phyloP scores from a whole-genome alignment of 371 early-diverging fungal species.

The Massospora cicadina region DNA sequence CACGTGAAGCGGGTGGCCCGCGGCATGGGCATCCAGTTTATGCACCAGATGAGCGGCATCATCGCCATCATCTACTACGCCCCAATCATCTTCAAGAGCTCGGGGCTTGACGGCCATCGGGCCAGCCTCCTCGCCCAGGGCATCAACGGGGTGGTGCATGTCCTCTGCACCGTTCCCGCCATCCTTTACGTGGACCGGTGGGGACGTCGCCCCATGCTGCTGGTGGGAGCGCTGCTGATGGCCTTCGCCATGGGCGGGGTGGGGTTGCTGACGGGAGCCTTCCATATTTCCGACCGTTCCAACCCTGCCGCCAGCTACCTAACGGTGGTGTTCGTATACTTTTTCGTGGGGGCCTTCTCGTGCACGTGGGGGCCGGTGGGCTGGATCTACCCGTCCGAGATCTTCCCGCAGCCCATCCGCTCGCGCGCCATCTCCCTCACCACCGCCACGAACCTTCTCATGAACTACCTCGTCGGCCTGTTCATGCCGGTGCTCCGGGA shows the following conservation, averaged over 20 bases:
- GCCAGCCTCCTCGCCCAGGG: conserved; percentile 43
- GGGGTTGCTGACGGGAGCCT: conserved; percentile 12
- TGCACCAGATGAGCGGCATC: conserved; percentile 58
- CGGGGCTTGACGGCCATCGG: conserved; percentile 30
- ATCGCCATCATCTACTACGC: conserved; percentile 60
- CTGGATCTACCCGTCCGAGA: conserved; percentile 87
- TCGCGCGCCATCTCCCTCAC: conserved; percentile 71
- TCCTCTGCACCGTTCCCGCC: conserved; percentile 49
- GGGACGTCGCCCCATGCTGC: conserved; percentile 38
- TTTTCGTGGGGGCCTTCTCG: conserved; percentile 58
- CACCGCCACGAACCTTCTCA: conserved; percentile 79
- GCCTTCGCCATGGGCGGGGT: conserved; percentile 26
- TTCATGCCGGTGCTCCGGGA: conserved; percentile 41
- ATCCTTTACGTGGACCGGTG: conserved; percentile 52
- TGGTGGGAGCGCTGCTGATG: conserved; percentile 33
- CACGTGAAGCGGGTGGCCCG: conserved; percentile 35
- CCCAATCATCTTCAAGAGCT: conserved; percentile 41
- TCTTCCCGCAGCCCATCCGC: conserved; percentile 27
- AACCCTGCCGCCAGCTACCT: conserved; percentile 26
- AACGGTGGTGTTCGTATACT: conserved; percentile 43
- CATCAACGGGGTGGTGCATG: conserved; percentile 50
- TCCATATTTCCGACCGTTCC: background rate
- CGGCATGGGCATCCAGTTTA: conserved; percentile 45
- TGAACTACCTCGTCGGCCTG: conserved; percentile 49
- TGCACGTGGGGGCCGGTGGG: conserved; percentile 79